These are phyloP conservation scores for Brassica incana DNA, from an alignment of 345 rosid species.

Conservation along the genomic window DNA sequence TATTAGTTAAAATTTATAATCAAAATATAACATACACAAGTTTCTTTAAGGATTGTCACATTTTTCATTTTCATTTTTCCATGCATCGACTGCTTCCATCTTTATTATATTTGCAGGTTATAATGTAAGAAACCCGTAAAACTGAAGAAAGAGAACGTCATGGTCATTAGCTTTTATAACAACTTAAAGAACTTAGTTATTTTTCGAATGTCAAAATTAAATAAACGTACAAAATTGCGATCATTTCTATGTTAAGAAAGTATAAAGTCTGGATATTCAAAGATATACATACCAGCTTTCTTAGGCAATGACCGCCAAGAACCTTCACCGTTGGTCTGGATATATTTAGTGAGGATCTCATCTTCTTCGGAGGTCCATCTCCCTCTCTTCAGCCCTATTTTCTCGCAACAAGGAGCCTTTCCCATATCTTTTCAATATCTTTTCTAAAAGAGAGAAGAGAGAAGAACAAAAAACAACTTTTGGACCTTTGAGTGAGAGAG, in stretches of 20 bases:
- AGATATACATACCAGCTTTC: conserved; percentile 61
- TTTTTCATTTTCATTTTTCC: not conserved
- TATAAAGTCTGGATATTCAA: too few relatives aligned
- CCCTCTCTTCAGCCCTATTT: conserved; percentile 78
- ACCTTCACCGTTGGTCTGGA: conserved; percentile 84
- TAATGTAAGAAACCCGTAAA: not conserved
- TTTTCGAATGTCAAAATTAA: not conserved
- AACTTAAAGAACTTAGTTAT: not conserved
- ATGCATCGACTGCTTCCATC: not conserved
- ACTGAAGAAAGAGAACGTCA: not conserved
- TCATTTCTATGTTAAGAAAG: not conserved
- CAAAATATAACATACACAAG: not conserved
- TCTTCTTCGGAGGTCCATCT: conserved; percentile 91
- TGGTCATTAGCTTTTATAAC: not conserved
- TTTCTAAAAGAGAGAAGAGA: not conserved
- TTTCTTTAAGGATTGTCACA: not conserved
- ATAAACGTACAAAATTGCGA: not conserved
- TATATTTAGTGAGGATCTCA: too few relatives aligned
- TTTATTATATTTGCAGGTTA: not conserved
- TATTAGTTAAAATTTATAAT: not conserved
- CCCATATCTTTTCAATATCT: conserved; percentile 49
- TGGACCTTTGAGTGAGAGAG: conserved; percentile 27
- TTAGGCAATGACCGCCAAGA: conserved; percentile 87
- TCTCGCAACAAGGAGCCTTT: conserved; percentile 87
- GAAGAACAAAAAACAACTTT: conserved; percentile 18